These are phyloP conservation scores for Diplocarpon mali DNA, from an alignment of 2,329 filamentous ascomycete genomes.

Conservation along the genomic window DNA sequence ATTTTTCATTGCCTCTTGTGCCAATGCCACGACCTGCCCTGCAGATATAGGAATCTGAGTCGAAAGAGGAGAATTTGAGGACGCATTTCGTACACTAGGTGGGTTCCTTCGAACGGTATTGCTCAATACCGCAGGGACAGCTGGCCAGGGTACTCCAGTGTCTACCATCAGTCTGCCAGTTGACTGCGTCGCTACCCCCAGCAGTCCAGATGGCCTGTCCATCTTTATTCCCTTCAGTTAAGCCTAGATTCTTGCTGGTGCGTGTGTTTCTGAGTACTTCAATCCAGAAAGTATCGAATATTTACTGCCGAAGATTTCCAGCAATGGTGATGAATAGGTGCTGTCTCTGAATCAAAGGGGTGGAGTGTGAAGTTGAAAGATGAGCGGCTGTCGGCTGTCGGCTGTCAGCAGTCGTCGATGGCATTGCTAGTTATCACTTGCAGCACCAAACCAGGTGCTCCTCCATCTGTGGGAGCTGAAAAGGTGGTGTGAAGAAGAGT, in stretches of 20 bases:
- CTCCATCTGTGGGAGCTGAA: neutral
- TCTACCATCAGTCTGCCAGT: slow-evolving; percentile 33
- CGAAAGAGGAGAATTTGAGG: slow-evolving; percentile 34
- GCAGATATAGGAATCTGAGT: slow-evolving; percentile 44
- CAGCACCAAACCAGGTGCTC: slow-evolving; percentile 1
- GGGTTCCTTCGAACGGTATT: slow-evolving; percentile 28
- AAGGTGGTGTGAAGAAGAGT: too few relatives aligned
- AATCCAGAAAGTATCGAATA: slow-evolving; percentile 1
- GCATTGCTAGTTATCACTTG: slow-evolving; percentile 3
- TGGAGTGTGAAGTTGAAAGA: too few relatives aligned
- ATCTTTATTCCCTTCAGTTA: slow-evolving; percentile 15
- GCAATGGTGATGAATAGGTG: too few relatives aligned
- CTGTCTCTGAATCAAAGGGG: too few relatives aligned
- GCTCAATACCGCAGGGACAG: slow-evolving; percentile 22
- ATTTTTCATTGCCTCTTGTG: slow-evolving; percentile 54
- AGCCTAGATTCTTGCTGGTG: neutral
- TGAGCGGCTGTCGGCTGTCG: neutral
- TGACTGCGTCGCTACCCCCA: slow-evolving; percentile 28
- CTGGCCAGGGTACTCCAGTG: slow-evolving; percentile 26
- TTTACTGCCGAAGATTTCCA: too few relatives aligned
- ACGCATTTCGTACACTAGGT: slow-evolving; percentile 36
- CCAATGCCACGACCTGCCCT: slow-evolving; percentile 53
- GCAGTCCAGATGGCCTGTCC: slow-evolving; percentile 25
- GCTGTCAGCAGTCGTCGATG: slow-evolving; percentile 1
- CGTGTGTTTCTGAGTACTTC: slow-evolving; percentile 1